These are phyloP conservation scores for Botryosphaeria dothidea DNA, from an alignment of 2,329 filamentous ascomycete species.

Conservation along the genomic window DNA sequence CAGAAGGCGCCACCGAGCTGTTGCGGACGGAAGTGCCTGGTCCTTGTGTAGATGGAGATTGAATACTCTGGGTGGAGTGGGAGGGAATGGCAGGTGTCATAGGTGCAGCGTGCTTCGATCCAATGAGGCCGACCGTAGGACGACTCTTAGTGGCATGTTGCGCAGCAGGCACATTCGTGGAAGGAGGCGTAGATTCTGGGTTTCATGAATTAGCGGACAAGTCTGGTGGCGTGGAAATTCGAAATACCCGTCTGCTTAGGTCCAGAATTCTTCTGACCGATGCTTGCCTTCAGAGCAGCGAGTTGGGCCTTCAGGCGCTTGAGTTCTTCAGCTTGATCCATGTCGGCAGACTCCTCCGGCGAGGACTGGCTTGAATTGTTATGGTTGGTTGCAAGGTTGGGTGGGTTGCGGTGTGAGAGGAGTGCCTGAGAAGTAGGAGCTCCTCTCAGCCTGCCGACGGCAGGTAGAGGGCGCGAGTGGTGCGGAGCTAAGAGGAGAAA, in stretches of 20 bases:
- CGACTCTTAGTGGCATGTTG: not conserved
- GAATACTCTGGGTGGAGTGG: too few relatives aligned
- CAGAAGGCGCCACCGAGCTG: too few relatives aligned
- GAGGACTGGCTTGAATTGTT: not conserved
- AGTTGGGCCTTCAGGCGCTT: not conserved
- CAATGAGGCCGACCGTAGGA: not conserved
- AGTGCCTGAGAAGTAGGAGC: not conserved
- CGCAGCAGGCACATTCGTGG: not conserved
- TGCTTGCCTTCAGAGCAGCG: not conserved
- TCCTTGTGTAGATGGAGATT: too few relatives aligned
- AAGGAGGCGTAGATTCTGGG: not conserved
- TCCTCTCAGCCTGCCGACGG: not conserved
- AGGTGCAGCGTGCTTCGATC: not conserved
- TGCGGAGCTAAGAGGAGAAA: slow-evolving; percentile 1
- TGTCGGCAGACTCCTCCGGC: not conserved
- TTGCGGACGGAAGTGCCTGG: too few relatives aligned
- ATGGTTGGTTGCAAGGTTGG: not conserved
- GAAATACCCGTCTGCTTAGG: not conserved
- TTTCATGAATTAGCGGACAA: not conserved
- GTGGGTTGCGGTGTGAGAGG: not conserved
- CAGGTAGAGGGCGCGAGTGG: slow-evolving; percentile 8
- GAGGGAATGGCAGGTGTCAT: not conserved
- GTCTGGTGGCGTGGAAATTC: not conserved
- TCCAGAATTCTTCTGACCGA: not conserved
- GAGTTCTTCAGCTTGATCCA: not conserved